These are phyloP conservation scores for Chlorella ohadii DNA, from an alignment of 139 green algal species.

Conservation along the genomic window DNA sequence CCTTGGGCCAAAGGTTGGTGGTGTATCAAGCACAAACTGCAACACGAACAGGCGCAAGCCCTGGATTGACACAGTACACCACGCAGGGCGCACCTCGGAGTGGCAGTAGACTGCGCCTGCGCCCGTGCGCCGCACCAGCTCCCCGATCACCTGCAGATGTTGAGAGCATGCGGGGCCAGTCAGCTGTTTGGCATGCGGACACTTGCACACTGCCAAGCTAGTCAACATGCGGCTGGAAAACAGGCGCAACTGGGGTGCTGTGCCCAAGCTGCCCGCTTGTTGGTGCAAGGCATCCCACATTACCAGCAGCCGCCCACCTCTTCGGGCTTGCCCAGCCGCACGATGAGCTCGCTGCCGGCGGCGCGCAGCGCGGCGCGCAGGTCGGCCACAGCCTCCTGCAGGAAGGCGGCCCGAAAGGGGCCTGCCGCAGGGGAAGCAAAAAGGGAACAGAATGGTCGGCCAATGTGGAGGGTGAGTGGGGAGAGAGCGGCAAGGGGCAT, in stretches of 20 bases:
- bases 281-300: conserved; percentile 9
- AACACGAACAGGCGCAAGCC: no score
- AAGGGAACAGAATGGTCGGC: neutral
- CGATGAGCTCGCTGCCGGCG: conserved; percentile 61
- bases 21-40: no score
- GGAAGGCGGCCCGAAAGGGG: conserved; percentile 51
- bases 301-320: conserved; percentile 41
- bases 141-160: neutral
- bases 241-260: no score
- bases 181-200: no score
- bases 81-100: conserved; percentile 43
- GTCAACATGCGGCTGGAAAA: no score
- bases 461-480: neutral
- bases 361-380: conserved; percentile 51
- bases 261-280: no score
- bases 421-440: conserved; percentile 25
- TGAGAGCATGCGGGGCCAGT: no score
- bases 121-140: conserved; percentile 30
- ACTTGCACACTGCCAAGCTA: no score
- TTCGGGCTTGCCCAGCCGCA: conserved; percentile 67
- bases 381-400: conserved; percentile 69
- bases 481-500: neutral
- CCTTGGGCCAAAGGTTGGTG: no score
- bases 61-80: no score
- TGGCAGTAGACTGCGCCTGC: conserved; percentile 69